Evolutionary conservation across 2,329 filamentous ascomycete genomes (phyloP), one percentile per base, ranked within the genome.

Genomic region (Penicillium frequentans): DNA sequence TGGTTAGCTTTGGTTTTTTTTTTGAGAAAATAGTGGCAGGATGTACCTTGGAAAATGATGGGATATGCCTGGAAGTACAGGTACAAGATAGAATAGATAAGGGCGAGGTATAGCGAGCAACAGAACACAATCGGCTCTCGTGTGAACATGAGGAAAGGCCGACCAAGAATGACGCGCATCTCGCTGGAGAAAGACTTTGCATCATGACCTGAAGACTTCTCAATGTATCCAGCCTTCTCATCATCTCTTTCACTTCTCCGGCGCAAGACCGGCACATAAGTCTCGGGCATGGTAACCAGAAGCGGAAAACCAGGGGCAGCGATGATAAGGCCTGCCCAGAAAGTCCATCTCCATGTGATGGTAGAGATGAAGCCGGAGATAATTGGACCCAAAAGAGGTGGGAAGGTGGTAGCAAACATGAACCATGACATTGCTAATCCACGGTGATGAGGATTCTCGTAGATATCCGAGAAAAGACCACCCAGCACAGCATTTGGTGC

Each of bases 31-130:
- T 39, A 24, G 3, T 46, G 84, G 19, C 3, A n/a, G 16, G 14
- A 82, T 42, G 76, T 60, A 47, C 66, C 61, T 56, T 81, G 77
- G 72, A 90, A 92, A 60, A 91, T 86, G 59, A 86, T 77, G 3
- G 86, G 85, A 69, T 87, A 92, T 3, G 87, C 86, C 71, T 90
- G 84, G 64, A 92, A 90, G 68, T 86, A 90, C 73, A 92, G 88
- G 79, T 85, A 86, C 62, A 86, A 83, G 51, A 86, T 81, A 1
- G 78, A 81, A 67, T 91, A 92, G 42, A 85, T 80, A 43, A 91
- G 79, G 42, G 89, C 85, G 24, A 91, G 77, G 72, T 90, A 92
- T 69, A 83, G 66, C 73, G 86, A 91, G 4, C 82, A 84, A 54
- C 84, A 86, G 47, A 86, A 79, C 9, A 92, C 87, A 52, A 93